Evolutionary conservation across 2,329 filamentous ascomycete species (phyloP), one percentile per base, ranked within the genome.

Genomic region (Xylaria sp.): DNA sequence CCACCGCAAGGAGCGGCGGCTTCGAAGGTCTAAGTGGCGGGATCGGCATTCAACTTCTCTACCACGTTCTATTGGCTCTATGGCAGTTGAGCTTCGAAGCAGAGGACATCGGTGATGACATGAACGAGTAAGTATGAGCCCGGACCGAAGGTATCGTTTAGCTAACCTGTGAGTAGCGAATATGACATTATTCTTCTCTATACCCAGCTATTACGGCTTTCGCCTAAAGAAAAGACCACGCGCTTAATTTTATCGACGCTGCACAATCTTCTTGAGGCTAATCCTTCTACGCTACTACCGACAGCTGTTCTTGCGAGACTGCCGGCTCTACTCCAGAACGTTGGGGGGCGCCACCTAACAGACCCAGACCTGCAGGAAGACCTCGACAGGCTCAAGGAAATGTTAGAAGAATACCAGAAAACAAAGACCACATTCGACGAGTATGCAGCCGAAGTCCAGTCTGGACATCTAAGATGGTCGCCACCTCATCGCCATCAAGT

Each of bases 81-180:
- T 99, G 96, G 96, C 94, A 98, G 83, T 85, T 99, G 73, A 97
- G 94, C 77, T 99, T 99, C 73, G 96, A 98, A 78, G 93, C 93
- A 13, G 90, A 91, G 67, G 81, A 84, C 1, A 85, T 91, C 76
- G 89, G 89, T 43, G 87, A 90, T 68, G 94, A 95, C 48, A 84
- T 99, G 66, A 93, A 98, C 80, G 90, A 94, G 93, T 96, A 85
- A 76, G 91, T 12, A 41, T 36, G 34, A n/a, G 18, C 34, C 23
- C 8, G 57, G 45, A 28, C 34, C 20, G 7, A 50, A 57, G 20
- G 25, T 10, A 30, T 45, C 1, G 18, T 58, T 23, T 56, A 41
- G 72, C 81, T 80, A 75, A 77, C 67, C 53, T 10, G 18, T n/a
- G 67, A 53, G 43, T 72, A 97, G 94, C 74, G 94, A 97, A 81